Evolutionary conservation across 1,284 basidiomycete species (phyloP), one percentile per base, ranked within the genome.

Genomic region (Cutaneotrichosporon spelunceum): DNA sequence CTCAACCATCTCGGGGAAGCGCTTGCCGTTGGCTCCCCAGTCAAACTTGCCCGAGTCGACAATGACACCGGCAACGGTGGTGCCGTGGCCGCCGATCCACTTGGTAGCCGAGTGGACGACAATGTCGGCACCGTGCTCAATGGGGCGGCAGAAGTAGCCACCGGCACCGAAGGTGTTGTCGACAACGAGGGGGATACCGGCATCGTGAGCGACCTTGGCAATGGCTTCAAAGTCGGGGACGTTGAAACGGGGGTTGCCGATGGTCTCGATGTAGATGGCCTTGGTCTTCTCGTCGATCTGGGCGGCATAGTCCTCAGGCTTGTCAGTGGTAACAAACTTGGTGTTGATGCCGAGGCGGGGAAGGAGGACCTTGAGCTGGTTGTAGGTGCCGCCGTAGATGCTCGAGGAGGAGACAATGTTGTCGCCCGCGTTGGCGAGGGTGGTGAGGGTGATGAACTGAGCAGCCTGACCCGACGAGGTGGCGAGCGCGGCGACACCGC

Each of bases 141-240:
- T 54, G 34, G 56, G 47, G 48, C 60, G 57, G 56, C 56, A 52
- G 52, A 49, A 60, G 78, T 53, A 70, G 82, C 86, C 88, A 69
- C 88, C 90, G 77, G 90, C 87, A 65, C 91, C 91, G 69, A 93
- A 93, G 0, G 91, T 93, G 79, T 94, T 94, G 77, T 94, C 92
- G 0, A 93, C 91, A 13, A 68, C 54, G n/a, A 64, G 26, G 36
- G 65, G 62, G 49, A 68, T 61, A 24, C 65, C 63, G 11, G 47
- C 50, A 24, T 54, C 57, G 49, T 45, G 61, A 36, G 67, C 45
- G 52, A 83, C 86, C 82, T 91, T 87, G 53, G 90, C 86, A 44
- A 94, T 79, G 33, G 84, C 88, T 6, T 87, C 84, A 57, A 94
- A 83, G 62, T 88, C 85, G 33, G 84, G 83, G 45, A 93, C 83